phyloP scores from a whole-genome alignment of 345 rosid genomes.

The Lepidium aucheri region DNA sequence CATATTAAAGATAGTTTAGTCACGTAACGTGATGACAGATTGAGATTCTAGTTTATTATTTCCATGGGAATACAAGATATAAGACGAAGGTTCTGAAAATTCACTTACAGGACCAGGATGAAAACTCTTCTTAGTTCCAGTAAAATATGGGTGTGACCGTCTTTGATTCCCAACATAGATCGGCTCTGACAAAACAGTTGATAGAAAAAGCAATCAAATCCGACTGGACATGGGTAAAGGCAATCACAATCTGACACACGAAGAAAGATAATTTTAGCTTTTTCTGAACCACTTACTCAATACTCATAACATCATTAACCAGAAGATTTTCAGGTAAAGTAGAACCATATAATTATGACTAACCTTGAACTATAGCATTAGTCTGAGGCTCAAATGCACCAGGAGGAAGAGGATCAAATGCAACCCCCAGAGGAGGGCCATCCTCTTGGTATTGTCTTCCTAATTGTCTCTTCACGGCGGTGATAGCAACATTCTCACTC shows the following conservation, averaged over 20 bases:
- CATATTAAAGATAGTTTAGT: not conserved
- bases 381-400: slow-evolving; percentile 69
- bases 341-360: slow-evolving; percentile 14
- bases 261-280: slow-evolving; percentile 16
- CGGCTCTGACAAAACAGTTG: slow-evolving; percentile 40
- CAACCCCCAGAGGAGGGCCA: slow-evolving; percentile 74
- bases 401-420: slow-evolving; percentile 78
- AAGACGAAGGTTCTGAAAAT: slow-evolving; percentile 16
- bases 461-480: slow-evolving; percentile 73
- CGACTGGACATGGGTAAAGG: slow-evolving; percentile 20
- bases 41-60: not conserved
- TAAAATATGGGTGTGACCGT: slow-evolving; percentile 31
- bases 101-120: slow-evolving; percentile 51
- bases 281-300: not conserved
- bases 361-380: slow-evolving; percentile 46
- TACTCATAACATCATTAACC: not conserved
- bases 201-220: slow-evolving; percentile 17
- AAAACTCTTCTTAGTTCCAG: slow-evolving; percentile 40
- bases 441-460: slow-evolving; percentile 74
- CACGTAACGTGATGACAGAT: not conserved
- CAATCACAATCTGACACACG: slow-evolving; percentile 19
- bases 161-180: slow-evolving; percentile 46
- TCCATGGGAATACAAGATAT: not conserved
- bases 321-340: not conserved
- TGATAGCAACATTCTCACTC: slow-evolving; percentile 63